Evolutionary conservation across 768 basidiomycete genomes (phyloP), one percentile per base, ranked within the genome.

Genomic region (Krasilnikovozyma curviuscula): DNA sequence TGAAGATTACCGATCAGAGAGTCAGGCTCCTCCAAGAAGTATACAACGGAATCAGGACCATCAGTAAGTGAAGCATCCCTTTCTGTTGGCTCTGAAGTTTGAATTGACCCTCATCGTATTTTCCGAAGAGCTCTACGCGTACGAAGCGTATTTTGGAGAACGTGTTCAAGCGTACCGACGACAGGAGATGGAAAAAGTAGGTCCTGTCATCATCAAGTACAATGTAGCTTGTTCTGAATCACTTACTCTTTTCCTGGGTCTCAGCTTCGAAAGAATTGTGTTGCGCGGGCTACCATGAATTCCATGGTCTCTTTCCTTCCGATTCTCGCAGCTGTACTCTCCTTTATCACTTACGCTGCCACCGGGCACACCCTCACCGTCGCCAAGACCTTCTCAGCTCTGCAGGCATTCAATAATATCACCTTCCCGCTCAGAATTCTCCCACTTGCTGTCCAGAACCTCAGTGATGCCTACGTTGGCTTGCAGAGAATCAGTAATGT

Each of bases 1-100:
- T 80, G 47, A 70, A 73, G 54, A 69, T 79, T 49, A 78, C 78
- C 3, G 81, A 83, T 56, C 67, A 67, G 44, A 71, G 80, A 12
- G 74, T 81, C 9, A 65, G 78, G 14, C 66, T 80, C 18, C 71
- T 74, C 0, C 76, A 72, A 2, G 81, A 81, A 63, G 70, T 71
- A n/a, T 63, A 81, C 14, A 74, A 77, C 59, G 75, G 74, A 42
- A 77, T 80, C 46, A 70, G 77, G 2, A 66, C 77, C 3, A 69
- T 80, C 56, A 80, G 49, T 50, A 24, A 1, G 48, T 48, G n/a
- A n/a, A 16, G 18, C n/a, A 6, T 12, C 19, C 29, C 7, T 8
- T n/a, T 28, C 7, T 31, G 9, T 31, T 29, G 19, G 24, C n/a
- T n/a, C n/a, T n/a, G n/a, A n/a, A n/a, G n/a, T n/a, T n/a, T n/a